Evolutionary conservation across 2,329 filamentous ascomycete genomes (phyloP).

Genomic region (Arthrobotrys megalospora): DNA sequence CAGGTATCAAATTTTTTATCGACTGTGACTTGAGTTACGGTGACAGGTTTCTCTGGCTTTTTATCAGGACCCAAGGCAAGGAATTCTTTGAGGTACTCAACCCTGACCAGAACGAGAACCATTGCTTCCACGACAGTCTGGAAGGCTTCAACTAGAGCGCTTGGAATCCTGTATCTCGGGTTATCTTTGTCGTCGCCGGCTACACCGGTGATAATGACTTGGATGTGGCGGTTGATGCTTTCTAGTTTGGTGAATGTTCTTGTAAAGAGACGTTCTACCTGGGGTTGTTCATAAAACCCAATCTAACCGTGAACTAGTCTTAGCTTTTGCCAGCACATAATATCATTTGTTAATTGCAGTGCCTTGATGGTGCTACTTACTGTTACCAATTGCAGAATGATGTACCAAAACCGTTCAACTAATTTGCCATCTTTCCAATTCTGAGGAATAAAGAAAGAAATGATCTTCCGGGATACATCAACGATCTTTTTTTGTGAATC

Average conservation of each 20-base stretch:
- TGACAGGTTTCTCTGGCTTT: neutral
- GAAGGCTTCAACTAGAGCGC: constrained; percentile 36
- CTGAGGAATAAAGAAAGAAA: constrained; percentile 40
- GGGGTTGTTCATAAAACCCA: neutral
- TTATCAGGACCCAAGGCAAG: neutral
- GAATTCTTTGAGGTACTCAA: neutral
- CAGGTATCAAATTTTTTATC: constrained; percentile 19
- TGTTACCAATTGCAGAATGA: constrained; percentile 6
- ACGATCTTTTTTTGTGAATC: neutral
- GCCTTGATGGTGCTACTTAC: constrained; percentile 5
- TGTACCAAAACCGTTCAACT: constrained; percentile 37
- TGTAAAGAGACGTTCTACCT: neutral
- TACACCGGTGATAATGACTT: constrained; percentile 32
- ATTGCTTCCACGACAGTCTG: constrained; percentile 13
- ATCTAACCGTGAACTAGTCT: neutral
- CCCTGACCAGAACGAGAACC: neutral
- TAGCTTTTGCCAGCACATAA: neutral
- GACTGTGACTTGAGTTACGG: neutral
- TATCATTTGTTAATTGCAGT: neutral
- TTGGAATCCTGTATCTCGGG: constrained; percentile 37
- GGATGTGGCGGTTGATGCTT: constrained; percentile 11
- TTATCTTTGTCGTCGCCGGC: constrained; percentile 42
- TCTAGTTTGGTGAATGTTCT: constrained; percentile 1
- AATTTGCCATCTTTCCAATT: constrained; percentile 38
- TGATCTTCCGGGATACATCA: constrained; percentile 24